Base-by-base conservation (phyloP, 305 asterid genomes). In the Rubia balearica region DNA sequence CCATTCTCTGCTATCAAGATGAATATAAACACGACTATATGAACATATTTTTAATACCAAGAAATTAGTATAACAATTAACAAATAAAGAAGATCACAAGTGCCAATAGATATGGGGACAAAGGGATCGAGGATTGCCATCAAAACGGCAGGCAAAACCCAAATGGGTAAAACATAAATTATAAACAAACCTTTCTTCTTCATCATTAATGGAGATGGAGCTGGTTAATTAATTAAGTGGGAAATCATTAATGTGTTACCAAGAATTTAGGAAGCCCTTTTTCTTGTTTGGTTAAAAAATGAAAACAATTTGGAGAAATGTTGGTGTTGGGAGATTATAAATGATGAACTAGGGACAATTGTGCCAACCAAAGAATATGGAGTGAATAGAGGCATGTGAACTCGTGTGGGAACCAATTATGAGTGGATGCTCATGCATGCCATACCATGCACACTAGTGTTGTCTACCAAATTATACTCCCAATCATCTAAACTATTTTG, bases 81-180 rank as follows among this genome's bases (percentile, higher is more conserved):
- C 43, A 74, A 67, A 79, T 61, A 80, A 77, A 79, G 77, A 74
- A 67, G 21, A 45, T 36, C 16, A 43, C 68, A 61, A n/a, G 49
- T 71, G 85, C 79, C 74, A 71, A 76, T 78, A 21, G 51, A 71
- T 78, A 80, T 77, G 74, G 84, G 83, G 87, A 84, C 91, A 84
- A 76, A 71, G 69, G 69, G 75, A 76, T 68, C 82, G 77, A 74
- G 71, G 73, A 74, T 71, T 80, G 87, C 73, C 78, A 67, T 75
- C 51, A 67, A 74, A 73, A 71, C 72, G 76, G 59, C 67, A 76
- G 80, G 77, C 88, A 77, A 80, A 75, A 59, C 10, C 59, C 65
- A 60, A 76, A 21, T 57, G 14, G 67, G 67, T 0, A 10, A 17
- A 33, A 16, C 40, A 45, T 21, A 51, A 67, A 61, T 42, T 66